Percentiles rank a stretch among this genome's conserved stretches.
Evolutionary conservation across 2,329 filamentous ascomycete genomes (phyloP).

Genomic region (Cercospora brassicicola): DNA sequence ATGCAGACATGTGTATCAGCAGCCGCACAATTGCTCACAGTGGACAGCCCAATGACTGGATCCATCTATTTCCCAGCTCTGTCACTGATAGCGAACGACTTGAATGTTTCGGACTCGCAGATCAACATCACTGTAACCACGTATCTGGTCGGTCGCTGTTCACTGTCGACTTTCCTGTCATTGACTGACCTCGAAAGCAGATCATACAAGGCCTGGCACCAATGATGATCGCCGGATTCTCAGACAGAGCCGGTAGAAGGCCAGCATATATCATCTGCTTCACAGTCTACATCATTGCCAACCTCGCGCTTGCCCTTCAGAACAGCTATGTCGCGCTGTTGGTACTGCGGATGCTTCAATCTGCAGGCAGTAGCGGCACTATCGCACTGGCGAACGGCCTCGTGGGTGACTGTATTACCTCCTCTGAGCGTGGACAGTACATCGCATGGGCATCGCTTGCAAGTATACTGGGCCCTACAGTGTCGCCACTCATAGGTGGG

Average conservation of each 20-base stretch:
- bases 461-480: slow-evolving; percentile 51
- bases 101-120: slow-evolving; percentile 44
- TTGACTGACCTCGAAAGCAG: slow-evolving; percentile 11
- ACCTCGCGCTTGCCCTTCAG: slow-evolving; percentile 40
- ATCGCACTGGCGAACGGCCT: slow-evolving; percentile 71
- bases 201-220: slow-evolving; percentile 39
- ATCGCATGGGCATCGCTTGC: slow-evolving; percentile 66
- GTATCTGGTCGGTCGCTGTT: slow-evolving; percentile 44
- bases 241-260: slow-evolving; percentile 37
- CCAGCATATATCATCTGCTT: slow-evolving; percentile 39
- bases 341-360: slow-evolving; percentile 63
- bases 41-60: slow-evolving; percentile 36
- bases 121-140: slow-evolving; percentile 55
- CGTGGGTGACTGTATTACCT: slow-evolving; percentile 69
- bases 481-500: slow-evolving; percentile 65
- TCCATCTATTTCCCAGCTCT: slow-evolving; percentile 45
- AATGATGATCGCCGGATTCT: slow-evolving; percentile 37
- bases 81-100: slow-evolving; percentile 39
- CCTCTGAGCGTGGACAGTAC: slow-evolving; percentile 69
- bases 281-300: slow-evolving; percentile 38
- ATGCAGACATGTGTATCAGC: neutral
- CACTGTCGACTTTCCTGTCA: neutral
- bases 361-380: slow-evolving; percentile 65
- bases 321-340: slow-evolving; percentile 51
- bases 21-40: slow-evolving; percentile 2